phyloP scores from a whole-genome alignment of 2,329 filamentous ascomycete genomes.

The Exophiala sp. region DNA sequence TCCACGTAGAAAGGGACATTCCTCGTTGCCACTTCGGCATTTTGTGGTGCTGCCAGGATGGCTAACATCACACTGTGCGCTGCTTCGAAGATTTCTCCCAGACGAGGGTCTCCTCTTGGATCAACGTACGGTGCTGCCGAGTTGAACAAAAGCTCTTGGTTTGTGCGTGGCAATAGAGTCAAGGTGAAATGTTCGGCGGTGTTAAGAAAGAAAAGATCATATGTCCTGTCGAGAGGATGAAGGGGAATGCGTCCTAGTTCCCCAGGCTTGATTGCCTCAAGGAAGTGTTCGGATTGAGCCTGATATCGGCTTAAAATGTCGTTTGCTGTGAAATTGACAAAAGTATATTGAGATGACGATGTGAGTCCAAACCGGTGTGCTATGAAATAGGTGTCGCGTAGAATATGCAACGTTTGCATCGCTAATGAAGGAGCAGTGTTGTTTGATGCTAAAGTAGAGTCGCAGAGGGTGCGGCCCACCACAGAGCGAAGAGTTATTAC shows the following conservation, averaged over 20 bases:
- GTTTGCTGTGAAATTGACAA: conserved; percentile 76
- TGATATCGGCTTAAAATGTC: conserved; percentile 75
- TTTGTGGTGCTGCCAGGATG: conserved; percentile 74
- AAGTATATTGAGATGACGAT: conserved; percentile 78
- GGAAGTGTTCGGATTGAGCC: conserved; percentile 61
- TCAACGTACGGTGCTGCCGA: conserved; percentile 72
- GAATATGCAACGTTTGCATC: conserved; percentile 65
- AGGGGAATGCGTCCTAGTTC: conserved; percentile 56
- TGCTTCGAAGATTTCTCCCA: conserved; percentile 77
- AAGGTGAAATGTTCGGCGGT: conserved; percentile 78
- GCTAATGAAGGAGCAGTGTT: conserved; percentile 63
- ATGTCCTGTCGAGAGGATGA: conserved; percentile 64
- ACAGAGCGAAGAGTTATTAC: conserved; percentile 73
- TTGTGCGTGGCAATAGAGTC: conserved; percentile 61
- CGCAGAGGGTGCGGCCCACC: conserved; percentile 62
- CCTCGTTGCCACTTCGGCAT: conserved; percentile 64
- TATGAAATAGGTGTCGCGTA: conserved; percentile 79
- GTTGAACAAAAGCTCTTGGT: conserved; percentile 69
- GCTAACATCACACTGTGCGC: conserved; percentile 80
- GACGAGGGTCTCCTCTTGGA: conserved; percentile 53
- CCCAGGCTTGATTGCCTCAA: conserved; percentile 59
- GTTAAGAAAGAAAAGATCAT: conserved; percentile 89
- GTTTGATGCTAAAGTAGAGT: conserved; percentile 53
- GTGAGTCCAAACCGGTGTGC: conserved; percentile 69
- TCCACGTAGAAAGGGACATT: conserved; percentile 82